Conservation (phyloP, 2,329 filamentous ascomycete genomes). For the Colletotrichum tabaci region DNA sequence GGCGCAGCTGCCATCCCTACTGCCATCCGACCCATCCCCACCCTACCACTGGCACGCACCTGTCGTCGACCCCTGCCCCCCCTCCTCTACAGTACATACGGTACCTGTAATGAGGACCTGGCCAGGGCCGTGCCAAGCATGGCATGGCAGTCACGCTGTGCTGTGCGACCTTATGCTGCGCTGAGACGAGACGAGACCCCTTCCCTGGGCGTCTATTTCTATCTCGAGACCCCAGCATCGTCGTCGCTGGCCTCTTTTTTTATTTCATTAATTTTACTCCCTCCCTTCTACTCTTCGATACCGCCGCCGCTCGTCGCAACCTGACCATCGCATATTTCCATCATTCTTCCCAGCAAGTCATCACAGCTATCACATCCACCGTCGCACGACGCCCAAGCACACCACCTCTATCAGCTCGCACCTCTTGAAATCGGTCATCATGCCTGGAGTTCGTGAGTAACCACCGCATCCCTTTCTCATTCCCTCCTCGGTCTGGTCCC, state of each 20-base stretch:
- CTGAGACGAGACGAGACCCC: constrained; percentile 37
- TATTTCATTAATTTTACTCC: not conserved
- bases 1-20: constrained; percentile 35
- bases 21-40: too few species aligned
- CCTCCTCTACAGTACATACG: not conserved
- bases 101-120: not conserved
- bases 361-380: constrained; percentile 3
- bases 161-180: constrained; percentile 26
- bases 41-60: constrained; percentile 7
- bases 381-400: not conserved
- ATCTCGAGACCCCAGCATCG: constrained; percentile 26
- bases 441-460: constrained; percentile 69
- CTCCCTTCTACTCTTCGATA: not conserved
- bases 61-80: not conserved
- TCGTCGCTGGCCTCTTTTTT: constrained; percentile 3
- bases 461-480: constrained; percentile 2
- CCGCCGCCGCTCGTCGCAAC: not conserved
- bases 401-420: not conserved
- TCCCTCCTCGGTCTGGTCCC: not conserved
- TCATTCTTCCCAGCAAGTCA: not conserved
- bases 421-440: constrained; percentile 53
- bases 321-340: not conserved
- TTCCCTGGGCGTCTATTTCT: constrained; percentile 35
- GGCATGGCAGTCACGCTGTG: constrained; percentile 1
- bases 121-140: constrained; percentile 22